phyloP scores from a whole-genome alignment of 2,329 filamentous ascomycete genomes.

The Aspergillus brunneoviolaceus region DNA sequence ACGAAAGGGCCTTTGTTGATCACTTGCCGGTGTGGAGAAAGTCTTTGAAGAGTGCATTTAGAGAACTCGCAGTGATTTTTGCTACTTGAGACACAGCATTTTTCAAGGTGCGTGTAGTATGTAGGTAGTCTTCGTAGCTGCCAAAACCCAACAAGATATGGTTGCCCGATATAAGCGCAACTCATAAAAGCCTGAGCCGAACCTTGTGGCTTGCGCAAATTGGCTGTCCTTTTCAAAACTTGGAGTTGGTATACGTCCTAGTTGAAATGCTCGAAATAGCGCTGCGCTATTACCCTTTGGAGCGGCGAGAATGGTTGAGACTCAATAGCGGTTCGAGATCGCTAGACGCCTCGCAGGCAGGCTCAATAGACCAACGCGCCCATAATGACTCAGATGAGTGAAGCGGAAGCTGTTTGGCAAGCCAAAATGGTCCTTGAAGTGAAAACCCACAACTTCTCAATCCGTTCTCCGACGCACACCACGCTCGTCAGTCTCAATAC shows the following conservation, averaged over 20 bases:
- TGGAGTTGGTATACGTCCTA: neutral
- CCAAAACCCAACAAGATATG: neutral
- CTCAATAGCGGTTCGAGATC: neutral
- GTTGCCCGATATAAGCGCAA: neutral
- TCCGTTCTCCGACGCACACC: conserved; percentile 63
- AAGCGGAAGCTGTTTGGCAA: neutral
- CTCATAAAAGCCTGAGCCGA: neutral
- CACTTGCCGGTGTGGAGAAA: neutral
- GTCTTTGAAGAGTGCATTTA: neutral
- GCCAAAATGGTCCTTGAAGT: neutral
- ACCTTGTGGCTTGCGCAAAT: neutral
- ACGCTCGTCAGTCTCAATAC: conserved; percentile 59
- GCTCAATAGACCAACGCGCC: neutral
- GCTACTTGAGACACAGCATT: neutral
- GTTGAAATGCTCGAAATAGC: neutral
- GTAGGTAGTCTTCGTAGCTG: neutral
- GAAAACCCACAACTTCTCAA: conserved; percentile 38
- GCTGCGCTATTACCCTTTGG: neutral
- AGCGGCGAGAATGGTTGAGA: neutral
- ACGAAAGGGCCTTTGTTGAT: neutral
- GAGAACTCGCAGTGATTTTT: neutral
- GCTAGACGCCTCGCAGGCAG: neutral
- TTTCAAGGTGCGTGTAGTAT: neutral
- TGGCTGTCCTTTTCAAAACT: neutral
- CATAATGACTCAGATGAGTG: neutral